Evolutionary conservation across 1,284 basidiomycete genomes (phyloP), one percentile per base, ranked within the genome.

Genomic region (Anthracocystis setariae): DNA sequence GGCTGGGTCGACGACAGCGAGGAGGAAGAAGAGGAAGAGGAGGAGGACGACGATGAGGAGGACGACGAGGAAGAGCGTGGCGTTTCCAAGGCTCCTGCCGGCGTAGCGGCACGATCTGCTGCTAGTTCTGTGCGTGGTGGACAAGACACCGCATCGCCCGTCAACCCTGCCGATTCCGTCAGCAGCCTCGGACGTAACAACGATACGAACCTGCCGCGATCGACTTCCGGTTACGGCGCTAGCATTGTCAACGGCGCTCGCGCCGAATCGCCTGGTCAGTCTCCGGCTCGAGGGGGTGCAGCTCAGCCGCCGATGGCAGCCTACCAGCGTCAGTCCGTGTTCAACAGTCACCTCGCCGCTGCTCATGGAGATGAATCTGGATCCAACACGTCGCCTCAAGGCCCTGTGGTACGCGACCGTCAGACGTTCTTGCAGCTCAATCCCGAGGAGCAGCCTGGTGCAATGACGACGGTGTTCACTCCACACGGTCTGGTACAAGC

Each of bases 401-500:
- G 62, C 23, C 51, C 57, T 17, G 37, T 54, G 10, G 61, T 53
- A 23, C 61, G 65, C 32, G 70, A 65, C 38, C 76, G 77, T 18
- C 54, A 74, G 50, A 82, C 81, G 2, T 80, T 82, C 60, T 61
- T 82, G 42, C 64, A 74, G 39, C 75, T 82, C 27, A 65, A 71
- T 24, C 65, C 63, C 8, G 76, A 81, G 15, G 80, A 81, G 35
- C 75, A 74, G 57, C 77, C 78, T 3, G 77, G 75, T n/a, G 70
- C 71, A 8, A 76, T 80, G 63, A 78, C 77, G 38, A 73, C 79
- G 44, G 74, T 93, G 3, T 96, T 96, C 82, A 91, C 92, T 0
- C 93, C 94, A 3, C 93, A 96, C 71, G 95, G 95, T 9, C 85
- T 99, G 13, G 88, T 99, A 38, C 94, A 93, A 64, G 93, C 93